Evolutionary conservation across 148 eudicot genomes (phyloP).

Genomic region (Limonium bicolor): DNA sequence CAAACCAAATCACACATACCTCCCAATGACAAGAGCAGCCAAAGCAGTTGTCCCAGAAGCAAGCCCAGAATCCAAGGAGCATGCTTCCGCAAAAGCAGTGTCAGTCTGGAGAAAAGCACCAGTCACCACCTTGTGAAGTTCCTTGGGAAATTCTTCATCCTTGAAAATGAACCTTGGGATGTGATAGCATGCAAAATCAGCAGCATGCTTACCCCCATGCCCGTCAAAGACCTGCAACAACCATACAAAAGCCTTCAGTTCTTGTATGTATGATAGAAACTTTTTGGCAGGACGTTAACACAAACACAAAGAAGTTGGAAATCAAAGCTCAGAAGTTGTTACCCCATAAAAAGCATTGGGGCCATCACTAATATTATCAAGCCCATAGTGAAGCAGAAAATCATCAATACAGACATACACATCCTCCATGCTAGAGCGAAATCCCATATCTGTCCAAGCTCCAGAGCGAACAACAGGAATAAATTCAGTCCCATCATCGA

Average conservation of each 20-base stretch:
- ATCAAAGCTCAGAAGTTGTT: slow-evolving; percentile 5
- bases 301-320: slow-evolving; percentile 3
- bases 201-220: slow-evolving; percentile 95
- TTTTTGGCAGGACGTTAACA: too few species aligned
- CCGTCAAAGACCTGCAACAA: slow-evolving; percentile 68
- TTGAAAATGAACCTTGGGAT: slow-evolving; percentile 57
- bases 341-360: slow-evolving; percentile 91
- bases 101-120: slow-evolving; percentile 84
- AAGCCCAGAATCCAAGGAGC: slow-evolving; percentile 55
- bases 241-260: neutral
- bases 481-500: slow-evolving; percentile 21
- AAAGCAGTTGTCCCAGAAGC: slow-evolving; percentile 95
- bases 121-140: slow-evolving; percentile 59
- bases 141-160: slow-evolving; percentile 55
- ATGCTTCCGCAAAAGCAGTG: slow-evolving; percentile 84
- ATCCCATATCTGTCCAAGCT: slow-evolving; percentile 81
- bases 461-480: slow-evolving; percentile 77
- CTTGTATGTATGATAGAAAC: too few species aligned
- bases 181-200: slow-evolving; percentile 84
- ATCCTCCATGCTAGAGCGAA: slow-evolving; percentile 85
- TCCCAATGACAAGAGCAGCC: slow-evolving; percentile 75
- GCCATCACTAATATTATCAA: slow-evolving; percentile 20
- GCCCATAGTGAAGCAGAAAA: slow-evolving; percentile 35
- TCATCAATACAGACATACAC: slow-evolving; percentile 72
- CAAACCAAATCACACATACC: too few species aligned